phyloP scores from a whole-genome alignment of 2,329 filamentous ascomycete species.

The Colletotrichum shisoi region DNA sequence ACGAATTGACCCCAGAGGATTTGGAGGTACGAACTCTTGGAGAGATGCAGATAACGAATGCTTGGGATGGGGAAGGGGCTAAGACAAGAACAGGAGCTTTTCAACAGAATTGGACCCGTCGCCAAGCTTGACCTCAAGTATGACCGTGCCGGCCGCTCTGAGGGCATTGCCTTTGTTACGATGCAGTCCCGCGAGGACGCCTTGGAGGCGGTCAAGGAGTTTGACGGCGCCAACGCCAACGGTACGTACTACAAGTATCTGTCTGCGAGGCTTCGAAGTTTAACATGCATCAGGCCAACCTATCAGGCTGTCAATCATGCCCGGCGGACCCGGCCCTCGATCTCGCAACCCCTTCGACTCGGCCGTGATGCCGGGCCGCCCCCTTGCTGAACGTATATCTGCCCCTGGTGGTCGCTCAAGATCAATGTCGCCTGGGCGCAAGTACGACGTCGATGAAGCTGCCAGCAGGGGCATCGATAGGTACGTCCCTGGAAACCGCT shows the following conservation, averaged over 20 bases:
- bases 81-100: slow-evolving; percentile 70
- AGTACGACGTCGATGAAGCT: slow-evolving; percentile 63
- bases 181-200: slow-evolving; percentile 78
- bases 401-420: slow-evolving; percentile 66
- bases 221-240: slow-evolving; percentile 89
- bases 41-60: not conserved
- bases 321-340: slow-evolving; percentile 54
- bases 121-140: slow-evolving; percentile 75
- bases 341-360: slow-evolving; percentile 65
- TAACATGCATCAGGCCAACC: slow-evolving; percentile 68
- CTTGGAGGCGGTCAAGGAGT: slow-evolving; percentile 76
- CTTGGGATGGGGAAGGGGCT: slow-evolving; percentile 39
- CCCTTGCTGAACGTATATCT: slow-evolving; percentile 69
- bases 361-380: slow-evolving; percentile 62
- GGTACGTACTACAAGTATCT: slow-evolving; percentile 54
- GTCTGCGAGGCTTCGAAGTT: slow-evolving; percentile 15
- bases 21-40: slow-evolving; percentile 67
- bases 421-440: slow-evolving; percentile 63
- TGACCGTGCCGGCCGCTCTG: slow-evolving; percentile 86
- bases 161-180: slow-evolving; percentile 83
- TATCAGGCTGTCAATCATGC: slow-evolving; percentile 75
- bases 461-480: slow-evolving; percentile 76
- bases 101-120: slow-evolving; percentile 78
- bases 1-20: slow-evolving; percentile 86
- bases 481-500: slow-evolving; percentile 71